These are phyloP conservation scores for Cercophora sp. DNA, from an alignment of 495 filamentous ascomycete genomes.

Conservation along the genomic window DNA sequence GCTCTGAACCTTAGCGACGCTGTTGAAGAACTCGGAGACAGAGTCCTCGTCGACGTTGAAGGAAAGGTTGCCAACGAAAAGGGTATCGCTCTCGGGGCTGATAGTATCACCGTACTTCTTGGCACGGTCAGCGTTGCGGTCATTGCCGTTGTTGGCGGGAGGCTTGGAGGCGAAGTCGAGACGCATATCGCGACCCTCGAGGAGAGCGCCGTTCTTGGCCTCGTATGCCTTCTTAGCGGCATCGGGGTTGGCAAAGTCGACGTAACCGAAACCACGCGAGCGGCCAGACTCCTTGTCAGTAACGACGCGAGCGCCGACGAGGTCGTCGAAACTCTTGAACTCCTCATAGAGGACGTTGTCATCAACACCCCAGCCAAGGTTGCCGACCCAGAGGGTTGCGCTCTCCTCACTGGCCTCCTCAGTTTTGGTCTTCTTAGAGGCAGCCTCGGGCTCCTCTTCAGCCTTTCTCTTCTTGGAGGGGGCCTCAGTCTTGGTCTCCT, in stretches of 20 bases:
- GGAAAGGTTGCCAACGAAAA: slow-evolving; percentile 90
- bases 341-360: slow-evolving; percentile 85
- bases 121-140: slow-evolving; percentile 65
- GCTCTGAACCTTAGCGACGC: slow-evolving; percentile 64
- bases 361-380: slow-evolving; percentile 91
- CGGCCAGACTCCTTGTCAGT: slow-evolving; percentile 77
- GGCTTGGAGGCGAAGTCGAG: slow-evolving; percentile 83
- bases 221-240: slow-evolving; percentile 73
- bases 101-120: slow-evolving; percentile 70
- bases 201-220: slow-evolving; percentile 70
- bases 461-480: slow-evolving; percentile 51
- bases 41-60: slow-evolving; percentile 78
- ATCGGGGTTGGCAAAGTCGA: slow-evolving; percentile 73
- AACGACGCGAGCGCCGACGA: slow-evolving; percentile 73
- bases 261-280: slow-evolving; percentile 95
- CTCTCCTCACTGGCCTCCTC: slow-evolving; percentile 43
- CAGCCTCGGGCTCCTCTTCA: slow-evolving; percentile 54
- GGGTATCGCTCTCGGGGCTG: slow-evolving; percentile 74
- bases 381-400: slow-evolving; percentile 79
- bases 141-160: slow-evolving; percentile 47
- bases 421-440: slow-evolving; percentile 74
- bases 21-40: slow-evolving; percentile 70
- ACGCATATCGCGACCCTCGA: slow-evolving; percentile 84
- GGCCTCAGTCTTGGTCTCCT: slow-evolving; percentile 43
- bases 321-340: slow-evolving; percentile 79